These are phyloP conservation scores for Talaromyces ruber DNA, from an alignment of 495 filamentous ascomycete species.

Conservation along the genomic window DNA sequence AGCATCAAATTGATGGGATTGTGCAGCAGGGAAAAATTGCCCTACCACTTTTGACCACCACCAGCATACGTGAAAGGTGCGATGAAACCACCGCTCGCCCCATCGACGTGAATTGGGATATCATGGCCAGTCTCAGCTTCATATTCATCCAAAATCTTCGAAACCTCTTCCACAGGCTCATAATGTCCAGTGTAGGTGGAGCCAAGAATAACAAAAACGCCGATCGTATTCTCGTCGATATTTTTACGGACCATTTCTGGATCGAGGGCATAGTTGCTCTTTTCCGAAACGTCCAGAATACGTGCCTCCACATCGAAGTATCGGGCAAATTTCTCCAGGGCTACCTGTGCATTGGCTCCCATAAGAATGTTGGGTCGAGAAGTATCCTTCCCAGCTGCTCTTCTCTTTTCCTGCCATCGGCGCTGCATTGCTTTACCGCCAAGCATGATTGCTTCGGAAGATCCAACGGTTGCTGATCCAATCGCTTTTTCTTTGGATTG, in stretches of 20 bases:
- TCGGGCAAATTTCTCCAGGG: slow-evolving; percentile 60
- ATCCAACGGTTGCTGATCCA: slow-evolving; percentile 66
- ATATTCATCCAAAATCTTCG: slow-evolving; percentile 56
- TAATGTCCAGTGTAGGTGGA: slow-evolving; percentile 72
- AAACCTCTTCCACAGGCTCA: slow-evolving; percentile 64
- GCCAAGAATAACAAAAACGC: slow-evolving; percentile 66
- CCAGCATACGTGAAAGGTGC: slow-evolving; percentile 61
- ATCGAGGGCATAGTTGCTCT: slow-evolving; percentile 56
- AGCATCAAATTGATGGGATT: background rate
- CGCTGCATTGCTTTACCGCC: slow-evolving; percentile 74
- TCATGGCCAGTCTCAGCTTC: slow-evolving; percentile 53
- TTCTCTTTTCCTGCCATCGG: slow-evolving; percentile 61
- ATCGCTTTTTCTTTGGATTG: slow-evolving; percentile 59
- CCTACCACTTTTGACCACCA: slow-evolving; percentile 51
- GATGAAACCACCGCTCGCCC: slow-evolving; percentile 63
- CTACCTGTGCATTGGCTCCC: slow-evolving; percentile 71
- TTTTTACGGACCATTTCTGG: slow-evolving; percentile 54
- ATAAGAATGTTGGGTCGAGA: slow-evolving; percentile 66
- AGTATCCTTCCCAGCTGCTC: slow-evolving; percentile 51
- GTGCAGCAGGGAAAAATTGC: background rate
- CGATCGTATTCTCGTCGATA: slow-evolving; percentile 73
- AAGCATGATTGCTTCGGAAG: slow-evolving; percentile 65
- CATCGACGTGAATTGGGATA: slow-evolving; percentile 73
- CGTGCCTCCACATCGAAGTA: slow-evolving; percentile 74
- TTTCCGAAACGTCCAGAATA: slow-evolving; percentile 57